Conservation (phyloP, 495 filamentous ascomycete genomes). For the Bombardia bombarda region DNA sequence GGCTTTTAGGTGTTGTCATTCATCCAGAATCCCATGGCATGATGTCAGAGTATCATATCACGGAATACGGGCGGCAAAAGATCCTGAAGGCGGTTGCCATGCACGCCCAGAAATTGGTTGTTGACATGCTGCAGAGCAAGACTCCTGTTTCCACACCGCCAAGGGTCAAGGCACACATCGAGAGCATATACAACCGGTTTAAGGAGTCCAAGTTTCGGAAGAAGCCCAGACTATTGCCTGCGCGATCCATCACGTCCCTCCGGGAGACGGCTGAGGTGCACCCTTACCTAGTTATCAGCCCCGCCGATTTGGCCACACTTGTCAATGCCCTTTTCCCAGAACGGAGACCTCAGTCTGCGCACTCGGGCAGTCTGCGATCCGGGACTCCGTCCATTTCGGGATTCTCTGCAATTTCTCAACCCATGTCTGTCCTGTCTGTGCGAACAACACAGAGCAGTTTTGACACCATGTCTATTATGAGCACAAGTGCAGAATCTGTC, state of each 20-base stretch:
- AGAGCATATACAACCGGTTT: slow-evolving; percentile 66
- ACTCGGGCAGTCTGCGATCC: slow-evolving; percentile 48
- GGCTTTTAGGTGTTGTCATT: slow-evolving; percentile 74
- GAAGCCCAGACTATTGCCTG: slow-evolving; percentile 55
- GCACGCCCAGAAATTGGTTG: slow-evolving; percentile 65
- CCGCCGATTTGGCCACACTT: slow-evolving; percentile 63
- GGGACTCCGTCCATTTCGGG: slow-evolving; percentile 61
- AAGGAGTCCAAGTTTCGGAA: slow-evolving; percentile 40
- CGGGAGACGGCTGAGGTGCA: slow-evolving; percentile 63
- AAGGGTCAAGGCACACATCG: slow-evolving; percentile 63
- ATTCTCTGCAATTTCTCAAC: slow-evolving; percentile 45
- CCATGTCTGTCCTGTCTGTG: slow-evolving; percentile 38
- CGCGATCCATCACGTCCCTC: slow-evolving; percentile 60
- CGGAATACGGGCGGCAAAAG: slow-evolving; percentile 78
- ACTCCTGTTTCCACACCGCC: slow-evolving; percentile 53
- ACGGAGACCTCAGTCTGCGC: slow-evolving; percentile 45
- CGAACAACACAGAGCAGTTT: slow-evolving; percentile 35
- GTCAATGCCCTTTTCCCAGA: slow-evolving; percentile 67
- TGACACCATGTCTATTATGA: slow-evolving; percentile 54
- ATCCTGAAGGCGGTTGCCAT: slow-evolving; percentile 78
- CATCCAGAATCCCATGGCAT: slow-evolving; percentile 87
- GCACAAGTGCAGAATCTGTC: slow-evolving; percentile 59
- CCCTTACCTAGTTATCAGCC: slow-evolving; percentile 63
- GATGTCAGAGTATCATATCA: slow-evolving; percentile 84
- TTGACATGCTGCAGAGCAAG: slow-evolving; percentile 53